These are phyloP conservation scores for Wickerhamomyces bisporus DNA, from an alignment of 805 yeast genomes.

Conservation along the genomic window DNA sequence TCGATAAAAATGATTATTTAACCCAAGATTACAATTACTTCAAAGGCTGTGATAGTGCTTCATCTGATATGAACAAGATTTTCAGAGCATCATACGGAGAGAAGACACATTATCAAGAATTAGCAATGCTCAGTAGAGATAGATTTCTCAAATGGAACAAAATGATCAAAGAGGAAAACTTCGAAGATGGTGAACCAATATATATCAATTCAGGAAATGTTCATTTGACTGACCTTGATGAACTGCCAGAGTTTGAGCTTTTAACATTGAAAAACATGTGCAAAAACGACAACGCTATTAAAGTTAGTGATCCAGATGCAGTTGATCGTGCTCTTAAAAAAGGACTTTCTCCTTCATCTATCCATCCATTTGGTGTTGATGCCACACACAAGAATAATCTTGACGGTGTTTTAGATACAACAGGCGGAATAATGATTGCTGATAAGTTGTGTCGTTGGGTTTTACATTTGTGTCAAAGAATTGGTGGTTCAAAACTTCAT, in stretches of 20 bases:
- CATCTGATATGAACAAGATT: constrained; percentile 35
- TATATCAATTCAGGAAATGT: constrained; percentile 23
- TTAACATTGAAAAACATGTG: constrained; percentile 18
- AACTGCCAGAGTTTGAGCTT: constrained; percentile 20
- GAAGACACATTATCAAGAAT: constrained; percentile 28
- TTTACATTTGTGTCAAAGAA: constrained; percentile 16
- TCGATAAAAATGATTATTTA: constrained; percentile 31
- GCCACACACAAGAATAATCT: constrained; percentile 11
- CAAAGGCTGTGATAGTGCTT: constrained; percentile 36
- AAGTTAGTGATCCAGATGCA: constrained; percentile 19
- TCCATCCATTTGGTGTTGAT: constrained; percentile 19
- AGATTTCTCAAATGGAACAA: constrained; percentile 22
- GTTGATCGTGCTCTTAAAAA: constrained; percentile 14
- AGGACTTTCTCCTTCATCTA: constrained; percentile 15
- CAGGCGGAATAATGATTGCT: constrained; percentile 28
- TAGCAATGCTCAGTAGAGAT: constrained; percentile 19
- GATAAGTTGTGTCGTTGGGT: constrained; percentile 30
- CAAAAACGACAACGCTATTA: constrained; percentile 9
- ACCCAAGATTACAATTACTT: constrained; percentile 26
- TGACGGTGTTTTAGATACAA: constrained; percentile 25
- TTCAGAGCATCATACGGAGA: constrained; percentile 35
- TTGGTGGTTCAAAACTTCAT: constrained; percentile 19
- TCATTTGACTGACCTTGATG: constrained; percentile 19
- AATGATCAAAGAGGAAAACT: constrained; percentile 17
- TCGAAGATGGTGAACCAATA: constrained; percentile 23